phyloP scores from a whole-genome alignment of 2,329 filamentous ascomycete genomes.

The Aspergillus tubingensis region DNA sequence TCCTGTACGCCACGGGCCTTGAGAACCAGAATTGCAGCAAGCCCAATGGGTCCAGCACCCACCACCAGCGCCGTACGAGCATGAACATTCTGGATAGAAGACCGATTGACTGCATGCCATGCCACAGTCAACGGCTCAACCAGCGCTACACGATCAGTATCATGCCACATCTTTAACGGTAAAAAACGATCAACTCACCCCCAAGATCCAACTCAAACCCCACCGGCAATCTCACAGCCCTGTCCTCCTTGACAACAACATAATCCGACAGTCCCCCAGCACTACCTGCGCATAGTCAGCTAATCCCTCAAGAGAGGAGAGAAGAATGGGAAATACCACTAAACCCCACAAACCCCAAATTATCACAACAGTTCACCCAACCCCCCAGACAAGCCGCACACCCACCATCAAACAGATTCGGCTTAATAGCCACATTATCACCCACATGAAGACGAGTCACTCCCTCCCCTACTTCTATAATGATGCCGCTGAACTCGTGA shows the following conservation, averaged over 20 bases:
- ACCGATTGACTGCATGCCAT: constrained; percentile 62
- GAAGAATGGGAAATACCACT: constrained; percentile 35
- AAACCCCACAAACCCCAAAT: constrained; percentile 56
- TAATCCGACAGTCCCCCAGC: constrained; percentile 34
- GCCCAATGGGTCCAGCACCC: constrained; percentile 64
- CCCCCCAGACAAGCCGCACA: constrained; percentile 59
- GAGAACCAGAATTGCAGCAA: constrained; percentile 61
- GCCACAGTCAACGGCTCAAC: constrained; percentile 65
- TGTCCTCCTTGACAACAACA: constrained; percentile 24
- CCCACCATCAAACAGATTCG: constrained; percentile 59
- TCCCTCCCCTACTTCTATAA: constrained; percentile 59
- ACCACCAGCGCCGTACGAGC: constrained; percentile 56
- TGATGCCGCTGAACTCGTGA: constrained; percentile 65
- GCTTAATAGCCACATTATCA: constrained; percentile 61
- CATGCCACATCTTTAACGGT: neutral
- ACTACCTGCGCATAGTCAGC: constrained; percentile 17
- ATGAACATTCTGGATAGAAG: constrained; percentile 39
- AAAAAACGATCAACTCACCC: constrained; percentile 17
- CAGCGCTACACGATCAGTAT: constrained; percentile 46
- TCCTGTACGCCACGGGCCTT: constrained; percentile 53
- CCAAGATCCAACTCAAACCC: constrained; percentile 24
- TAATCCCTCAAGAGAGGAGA: neutral
- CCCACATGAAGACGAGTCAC: constrained; percentile 54
- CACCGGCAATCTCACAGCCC: constrained; percentile 27
- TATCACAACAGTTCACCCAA: constrained; percentile 60